phyloP scores from a whole-genome alignment of 108 stramenopile species.

The Cyclostephanos tholiformis region DNA sequence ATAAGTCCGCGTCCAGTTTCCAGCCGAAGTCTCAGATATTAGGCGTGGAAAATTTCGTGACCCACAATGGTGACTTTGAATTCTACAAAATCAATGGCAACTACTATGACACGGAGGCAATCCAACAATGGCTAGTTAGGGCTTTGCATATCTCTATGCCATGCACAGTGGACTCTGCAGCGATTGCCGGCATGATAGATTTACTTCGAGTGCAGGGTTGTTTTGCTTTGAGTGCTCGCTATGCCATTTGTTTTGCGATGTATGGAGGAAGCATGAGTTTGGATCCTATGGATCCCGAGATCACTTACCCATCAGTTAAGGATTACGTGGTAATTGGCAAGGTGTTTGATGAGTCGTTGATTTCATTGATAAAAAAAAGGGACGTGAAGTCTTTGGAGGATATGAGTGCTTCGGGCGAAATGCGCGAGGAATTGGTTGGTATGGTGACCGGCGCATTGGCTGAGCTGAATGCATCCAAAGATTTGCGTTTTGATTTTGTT shows the following conservation, averaged over 20 bases:
- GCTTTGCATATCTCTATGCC: conserved; percentile 56
- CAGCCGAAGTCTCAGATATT: no score
- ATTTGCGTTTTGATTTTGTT: no score
- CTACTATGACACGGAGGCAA: conserved; percentile 59
- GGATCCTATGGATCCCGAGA: conserved; percentile 19
- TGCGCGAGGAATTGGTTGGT: not conserved
- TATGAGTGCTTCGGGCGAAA: not conserved
- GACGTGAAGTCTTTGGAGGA: conserved; percentile 4
- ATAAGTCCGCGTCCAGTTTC: no score
- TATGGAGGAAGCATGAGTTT: conserved; percentile 23
- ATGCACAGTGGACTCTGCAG: conserved; percentile 63
- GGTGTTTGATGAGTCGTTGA: conserved; percentile 62
- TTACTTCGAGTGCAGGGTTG: conserved; percentile 68
- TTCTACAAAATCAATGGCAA: conserved; percentile 69
- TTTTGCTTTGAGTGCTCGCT: conserved; percentile 70
- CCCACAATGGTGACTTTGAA: conserved; percentile 91
- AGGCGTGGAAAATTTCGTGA: conserved; percentile 68
- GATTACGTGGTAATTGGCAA: conserved; percentile 67
- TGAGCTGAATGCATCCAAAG: no score
- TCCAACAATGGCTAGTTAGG: conserved; percentile 68
- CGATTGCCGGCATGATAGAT: conserved; percentile 80
- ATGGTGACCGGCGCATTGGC: not conserved
- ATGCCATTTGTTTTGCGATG: conserved; percentile 57
- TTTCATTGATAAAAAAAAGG: conserved; percentile 11
- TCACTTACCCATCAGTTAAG: conserved; percentile 47